Evolutionary conservation across 2,329 filamentous ascomycete species (phyloP).

Genomic region (Trichoderma asperellum): DNA sequence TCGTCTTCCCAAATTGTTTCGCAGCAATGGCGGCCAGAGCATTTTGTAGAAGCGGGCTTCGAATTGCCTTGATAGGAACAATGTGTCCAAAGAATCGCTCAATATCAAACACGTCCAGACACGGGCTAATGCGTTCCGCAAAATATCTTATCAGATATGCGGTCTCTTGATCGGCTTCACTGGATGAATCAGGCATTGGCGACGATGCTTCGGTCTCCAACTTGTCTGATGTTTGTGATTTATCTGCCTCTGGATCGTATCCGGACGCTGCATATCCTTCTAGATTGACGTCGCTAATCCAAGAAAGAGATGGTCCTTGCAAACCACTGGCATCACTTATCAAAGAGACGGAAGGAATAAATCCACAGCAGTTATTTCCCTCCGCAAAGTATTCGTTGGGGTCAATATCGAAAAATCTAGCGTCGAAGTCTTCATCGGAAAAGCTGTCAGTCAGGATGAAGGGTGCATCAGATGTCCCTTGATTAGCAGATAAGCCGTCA

Average conservation of each 20-base stretch:
- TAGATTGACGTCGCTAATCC: background rate
- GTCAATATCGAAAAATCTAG: slow-evolving; percentile 31
- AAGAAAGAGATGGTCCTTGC: slow-evolving; percentile 16
- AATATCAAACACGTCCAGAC: slow-evolving; percentile 31
- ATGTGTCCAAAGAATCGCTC: slow-evolving; percentile 32
- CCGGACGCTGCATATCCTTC: slow-evolving; percentile 2
- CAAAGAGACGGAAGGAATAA: slow-evolving; percentile 24
- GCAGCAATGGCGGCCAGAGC: slow-evolving; percentile 31
- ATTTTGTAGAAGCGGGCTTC: slow-evolving; percentile 31
- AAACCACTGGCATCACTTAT: slow-evolving; percentile 13
- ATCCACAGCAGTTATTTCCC: slow-evolving; percentile 31
- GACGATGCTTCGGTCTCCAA: background rate
- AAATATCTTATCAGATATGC: slow-evolving; percentile 31
- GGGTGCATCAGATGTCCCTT: background rate
- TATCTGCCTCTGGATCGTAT: background rate
- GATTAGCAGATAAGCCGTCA: background rate
- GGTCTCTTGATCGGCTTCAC: slow-evolving; percentile 29
- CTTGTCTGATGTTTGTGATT: background rate
- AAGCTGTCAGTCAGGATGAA: slow-evolving; percentile 1
- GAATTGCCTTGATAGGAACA: slow-evolving; percentile 29
- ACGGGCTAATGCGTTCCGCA: slow-evolving; percentile 31
- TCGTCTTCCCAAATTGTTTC: slow-evolving; percentile 31
- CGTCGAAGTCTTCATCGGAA: slow-evolving; percentile 28
- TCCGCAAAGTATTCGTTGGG: slow-evolving; percentile 31
- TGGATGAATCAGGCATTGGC: slow-evolving; percentile 8